These are phyloP conservation scores for Dillenia turbinata DNA, from an alignment of 164 flowering plant species.

Conservation along the genomic window DNA sequence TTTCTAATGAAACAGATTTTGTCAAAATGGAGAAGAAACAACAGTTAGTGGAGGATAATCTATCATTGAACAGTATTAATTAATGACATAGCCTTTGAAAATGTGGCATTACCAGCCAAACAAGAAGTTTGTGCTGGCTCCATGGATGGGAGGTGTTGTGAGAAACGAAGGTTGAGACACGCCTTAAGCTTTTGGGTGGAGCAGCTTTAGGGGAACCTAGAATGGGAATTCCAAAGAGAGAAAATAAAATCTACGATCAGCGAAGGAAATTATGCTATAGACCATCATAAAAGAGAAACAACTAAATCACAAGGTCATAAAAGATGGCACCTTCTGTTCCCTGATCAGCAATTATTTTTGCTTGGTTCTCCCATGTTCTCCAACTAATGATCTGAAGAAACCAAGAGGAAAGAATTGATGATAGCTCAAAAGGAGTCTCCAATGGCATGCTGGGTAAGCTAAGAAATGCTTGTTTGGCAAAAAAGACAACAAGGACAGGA, in stretches of 20 bases:
- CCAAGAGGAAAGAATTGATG: neutral
- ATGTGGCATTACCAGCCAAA: conserved; percentile 70
- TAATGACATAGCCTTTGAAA: neutral
- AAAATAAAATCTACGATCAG: neutral
- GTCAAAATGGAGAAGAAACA: too few relatives aligned
- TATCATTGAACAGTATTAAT: too few relatives aligned
- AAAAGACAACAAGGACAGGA: neutral
- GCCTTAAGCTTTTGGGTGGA: conserved; percentile 24
- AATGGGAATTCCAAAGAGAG: neutral
- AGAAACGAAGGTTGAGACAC: conserved; percentile 53
- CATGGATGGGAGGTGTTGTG: conserved; percentile 84
- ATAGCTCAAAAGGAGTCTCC: conserved; percentile 2
- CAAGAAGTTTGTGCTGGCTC: conserved; percentile 66
- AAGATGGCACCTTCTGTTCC: conserved; percentile 31
- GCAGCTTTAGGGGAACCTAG: conserved; percentile 27
- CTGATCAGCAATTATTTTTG: conserved; percentile 37
- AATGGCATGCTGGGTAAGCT: neutral
- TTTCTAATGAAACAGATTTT: too few relatives aligned
- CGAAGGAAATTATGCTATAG: neutral
- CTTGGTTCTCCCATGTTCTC: conserved; percentile 83
- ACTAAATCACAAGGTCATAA: conserved; percentile 4
- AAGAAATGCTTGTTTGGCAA: neutral
- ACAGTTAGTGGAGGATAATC: too few relatives aligned
- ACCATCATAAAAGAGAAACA: neutral
- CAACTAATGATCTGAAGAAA: conserved; percentile 79